Percentiles rank a stretch among this genome's conserved stretches.
phyloP scores from a whole-genome alignment of 176 grass and related monocot genomes.

The Rhynchospora breviuscula region DNA sequence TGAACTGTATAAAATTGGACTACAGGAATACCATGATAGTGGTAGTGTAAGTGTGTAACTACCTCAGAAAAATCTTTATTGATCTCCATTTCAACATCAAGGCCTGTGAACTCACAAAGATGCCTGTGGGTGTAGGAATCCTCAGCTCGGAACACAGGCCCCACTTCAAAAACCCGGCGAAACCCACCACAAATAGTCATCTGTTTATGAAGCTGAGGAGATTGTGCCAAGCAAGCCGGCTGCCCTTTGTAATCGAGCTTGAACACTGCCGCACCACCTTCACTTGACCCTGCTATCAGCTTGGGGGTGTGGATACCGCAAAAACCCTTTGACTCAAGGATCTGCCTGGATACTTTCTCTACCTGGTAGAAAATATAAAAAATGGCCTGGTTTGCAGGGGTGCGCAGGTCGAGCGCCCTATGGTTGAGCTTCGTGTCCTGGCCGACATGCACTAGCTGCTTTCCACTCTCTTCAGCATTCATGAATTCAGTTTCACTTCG shows the following conservation, averaged over 20 bases:
- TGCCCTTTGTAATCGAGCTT: constrained; percentile 86
- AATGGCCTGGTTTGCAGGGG: constrained; percentile 65
- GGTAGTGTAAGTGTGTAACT: constrained; percentile 19
- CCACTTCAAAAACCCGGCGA: constrained; percentile 75
- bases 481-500: too few relatives aligned
- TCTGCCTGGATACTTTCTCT: constrained; percentile 67
- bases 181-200: constrained; percentile 80
- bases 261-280: constrained; percentile 96
- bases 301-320: constrained; percentile 81
- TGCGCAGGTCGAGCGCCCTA: constrained; percentile 19
- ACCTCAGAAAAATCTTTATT: constrained; percentile 92
- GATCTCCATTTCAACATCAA: constrained; percentile 90
- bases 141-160: constrained; percentile 72
- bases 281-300: constrained; percentile 66
- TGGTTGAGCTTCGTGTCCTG: too few relatives aligned
- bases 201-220: constrained; percentile 81
- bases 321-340: constrained; percentile 59
- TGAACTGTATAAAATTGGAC: background rate
- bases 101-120: constrained; percentile 79
- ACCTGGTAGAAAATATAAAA: constrained; percentile 72
- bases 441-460: too few relatives aligned
- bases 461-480: too few relatives aligned
- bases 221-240: constrained; percentile 87
- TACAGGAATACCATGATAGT: background rate
- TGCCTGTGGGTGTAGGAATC: constrained; percentile 87